phyloP scores from a whole-genome alignment of 1,284 basidiomycete genomes.

The Blastosporella zonata region DNA sequence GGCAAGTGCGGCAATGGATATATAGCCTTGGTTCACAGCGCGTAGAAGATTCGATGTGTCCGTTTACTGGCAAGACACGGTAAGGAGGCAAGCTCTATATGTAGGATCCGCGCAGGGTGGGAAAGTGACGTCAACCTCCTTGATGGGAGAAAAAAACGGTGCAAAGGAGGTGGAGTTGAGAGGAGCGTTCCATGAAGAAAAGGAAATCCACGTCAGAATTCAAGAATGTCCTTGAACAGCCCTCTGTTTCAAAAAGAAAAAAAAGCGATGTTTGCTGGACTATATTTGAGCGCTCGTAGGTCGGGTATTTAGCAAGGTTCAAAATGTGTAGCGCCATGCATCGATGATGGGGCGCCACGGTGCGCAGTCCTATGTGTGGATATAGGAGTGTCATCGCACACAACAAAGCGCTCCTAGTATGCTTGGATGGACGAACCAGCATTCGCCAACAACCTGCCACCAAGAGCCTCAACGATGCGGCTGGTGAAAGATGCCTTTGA shows the following conservation, averaged over 20 bases:
- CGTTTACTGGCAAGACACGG: constrained; percentile 12
- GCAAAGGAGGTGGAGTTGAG: neutral
- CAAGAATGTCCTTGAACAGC: neutral
- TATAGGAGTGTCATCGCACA: no score
- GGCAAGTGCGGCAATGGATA: no score
- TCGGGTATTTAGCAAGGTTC: neutral
- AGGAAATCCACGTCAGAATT: neutral
- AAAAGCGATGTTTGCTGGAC: neutral
- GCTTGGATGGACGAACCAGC: no score
- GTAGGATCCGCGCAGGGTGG: constrained; percentile 3
- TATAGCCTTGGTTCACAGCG: neutral
- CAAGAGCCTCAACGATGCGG: no score
- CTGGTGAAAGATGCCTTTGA: no score
- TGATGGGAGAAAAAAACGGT: neutral
- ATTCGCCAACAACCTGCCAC: no score
- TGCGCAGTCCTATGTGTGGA: no score
- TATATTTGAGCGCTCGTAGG: neutral
- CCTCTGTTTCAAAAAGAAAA: neutral
- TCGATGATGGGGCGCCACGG: neutral
- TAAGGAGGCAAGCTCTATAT: constrained; percentile 7
- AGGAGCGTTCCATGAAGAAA: neutral
- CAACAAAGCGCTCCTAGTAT: no score
- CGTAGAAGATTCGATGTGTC: constrained; percentile 1
- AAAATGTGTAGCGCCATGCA: neutral
- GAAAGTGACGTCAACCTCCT: constrained; percentile 17